Evolutionary conservation across 164 flowering plant species (phyloP).

Genomic region (Dillenia suffruticosa): DNA sequence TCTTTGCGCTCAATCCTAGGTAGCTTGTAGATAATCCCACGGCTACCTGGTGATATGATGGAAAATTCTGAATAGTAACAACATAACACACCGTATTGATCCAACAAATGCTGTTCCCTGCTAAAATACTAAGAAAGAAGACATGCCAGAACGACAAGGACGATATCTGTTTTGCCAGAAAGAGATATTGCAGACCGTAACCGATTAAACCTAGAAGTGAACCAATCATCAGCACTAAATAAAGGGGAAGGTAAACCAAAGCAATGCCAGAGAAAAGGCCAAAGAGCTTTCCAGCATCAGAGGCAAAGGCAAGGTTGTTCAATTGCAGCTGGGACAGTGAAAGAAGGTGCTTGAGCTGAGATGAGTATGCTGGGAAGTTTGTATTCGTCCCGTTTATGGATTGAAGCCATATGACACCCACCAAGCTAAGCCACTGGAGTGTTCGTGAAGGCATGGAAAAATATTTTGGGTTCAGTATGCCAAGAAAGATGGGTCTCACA

Average conservation of each 20-base stretch:
- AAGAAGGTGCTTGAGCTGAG: slow-evolving; percentile 60
- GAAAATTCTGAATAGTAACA: slow-evolving; percentile 51
- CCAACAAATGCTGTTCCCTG: slow-evolving; percentile 96
- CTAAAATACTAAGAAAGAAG: slow-evolving; percentile 55
- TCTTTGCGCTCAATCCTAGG: slow-evolving; percentile 62
- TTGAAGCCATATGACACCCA: slow-evolving; percentile 78
- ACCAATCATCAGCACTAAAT: slow-evolving; percentile 68
- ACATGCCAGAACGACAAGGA: slow-evolving; percentile 45
- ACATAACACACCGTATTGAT: slow-evolving; percentile 81
- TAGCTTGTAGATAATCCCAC: slow-evolving; percentile 78
- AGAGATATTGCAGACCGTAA: slow-evolving; percentile 75
- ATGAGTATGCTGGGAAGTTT: slow-evolving; percentile 82
- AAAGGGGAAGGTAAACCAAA: slow-evolving; percentile 54
- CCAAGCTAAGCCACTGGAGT: slow-evolving; percentile 71
- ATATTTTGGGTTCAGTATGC: too few species aligned
- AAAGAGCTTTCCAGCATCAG: slow-evolving; percentile 88
- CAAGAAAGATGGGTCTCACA: too few species aligned
- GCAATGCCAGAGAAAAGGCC: slow-evolving; percentile 84
- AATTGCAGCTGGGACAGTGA: slow-evolving; percentile 72
- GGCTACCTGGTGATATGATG: slow-evolving; percentile 46
- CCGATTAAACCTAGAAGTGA: slow-evolving; percentile 59
- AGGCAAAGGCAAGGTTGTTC: slow-evolving; percentile 86
- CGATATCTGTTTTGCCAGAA: slow-evolving; percentile 26
- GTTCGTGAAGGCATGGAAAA: slow-evolving; percentile 14
- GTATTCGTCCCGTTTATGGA: slow-evolving; percentile 70